phyloP scores from a whole-genome alignment of 2,329 filamentous ascomycete species.

The Fusarium sp. region DNA sequence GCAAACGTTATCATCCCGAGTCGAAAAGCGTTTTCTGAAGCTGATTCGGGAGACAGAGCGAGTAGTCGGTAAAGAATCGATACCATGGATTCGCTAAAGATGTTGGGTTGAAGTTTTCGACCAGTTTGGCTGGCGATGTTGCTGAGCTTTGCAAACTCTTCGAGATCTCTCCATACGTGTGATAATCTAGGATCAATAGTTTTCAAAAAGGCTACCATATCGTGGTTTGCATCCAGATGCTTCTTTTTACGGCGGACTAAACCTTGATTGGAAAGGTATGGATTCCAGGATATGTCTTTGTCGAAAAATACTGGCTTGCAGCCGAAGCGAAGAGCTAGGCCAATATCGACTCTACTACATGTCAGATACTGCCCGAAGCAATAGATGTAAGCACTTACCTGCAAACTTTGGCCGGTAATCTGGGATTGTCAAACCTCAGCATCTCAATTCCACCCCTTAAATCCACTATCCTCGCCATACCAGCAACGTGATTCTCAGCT shows the following conservation, averaged over 20 bases:
- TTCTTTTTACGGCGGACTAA: neutral
- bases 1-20: constrained; percentile 27
- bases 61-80: constrained; percentile 28
- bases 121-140: constrained; percentile 34
- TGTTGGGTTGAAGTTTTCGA: constrained; percentile 25
- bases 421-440: constrained; percentile 27
- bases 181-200: constrained; percentile 18
- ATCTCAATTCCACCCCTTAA: constrained; percentile 30
- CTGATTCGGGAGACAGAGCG: neutral
- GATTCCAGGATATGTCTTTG: constrained; percentile 24
- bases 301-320: constrained; percentile 20
- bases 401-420: constrained; percentile 36
- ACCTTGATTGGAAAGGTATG: constrained; percentile 10
- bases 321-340: constrained; percentile 22
- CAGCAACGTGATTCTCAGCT: constrained; percentile 26
- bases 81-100: constrained; percentile 36
- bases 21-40: constrained; percentile 10
- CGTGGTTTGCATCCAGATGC: neutral
- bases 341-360: constrained; percentile 22
- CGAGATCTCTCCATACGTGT: constrained; percentile 27
- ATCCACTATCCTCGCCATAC: constrained; percentile 30
- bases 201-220: neutral
- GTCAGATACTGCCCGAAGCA: neutral
- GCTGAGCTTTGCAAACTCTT: constrained; percentile 23
- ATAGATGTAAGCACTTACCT: neutral